phyloP scores from a whole-genome alignment of 2,329 filamentous ascomycete species.

The Cercospora beticola region DNA sequence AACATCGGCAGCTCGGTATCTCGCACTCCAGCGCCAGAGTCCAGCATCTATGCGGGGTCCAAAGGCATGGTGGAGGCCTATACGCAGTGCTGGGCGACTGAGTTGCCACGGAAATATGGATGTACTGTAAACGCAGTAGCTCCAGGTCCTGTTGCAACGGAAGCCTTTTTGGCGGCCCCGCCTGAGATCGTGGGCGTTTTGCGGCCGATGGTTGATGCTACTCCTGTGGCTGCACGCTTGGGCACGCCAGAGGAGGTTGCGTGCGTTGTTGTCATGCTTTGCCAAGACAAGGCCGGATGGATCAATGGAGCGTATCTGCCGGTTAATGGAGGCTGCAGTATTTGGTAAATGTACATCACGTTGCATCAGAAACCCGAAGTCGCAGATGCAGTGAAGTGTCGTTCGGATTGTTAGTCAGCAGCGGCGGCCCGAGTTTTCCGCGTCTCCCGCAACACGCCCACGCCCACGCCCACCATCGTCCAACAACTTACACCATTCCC shows the following conservation, averaged over 20 bases:
- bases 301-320: not conserved
- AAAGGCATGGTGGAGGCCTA: not conserved
- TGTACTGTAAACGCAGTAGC: not conserved
- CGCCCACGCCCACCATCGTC: no score
- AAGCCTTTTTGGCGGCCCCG: not conserved
- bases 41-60: not conserved
- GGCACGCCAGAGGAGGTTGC: not conserved
- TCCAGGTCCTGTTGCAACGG: not conserved
- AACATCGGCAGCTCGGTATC: not conserved
- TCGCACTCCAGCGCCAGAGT: not conserved
- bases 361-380: no score
- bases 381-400: no score
- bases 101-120: not conserved
- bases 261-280: not conserved
- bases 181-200: not conserved
- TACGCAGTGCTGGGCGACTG: not conserved
- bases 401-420: no score
- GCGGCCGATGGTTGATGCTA: not conserved
- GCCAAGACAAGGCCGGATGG: not conserved
- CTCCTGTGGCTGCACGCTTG: not conserved
- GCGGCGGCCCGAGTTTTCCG: no score
- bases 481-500: no score
- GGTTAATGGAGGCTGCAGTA: not conserved
- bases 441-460: no score
- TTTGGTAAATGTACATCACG: not conserved